Evolutionary conservation across 768 basidiomycete genomes (phyloP).

Genomic region (Pleurotus cornucopiae): DNA sequence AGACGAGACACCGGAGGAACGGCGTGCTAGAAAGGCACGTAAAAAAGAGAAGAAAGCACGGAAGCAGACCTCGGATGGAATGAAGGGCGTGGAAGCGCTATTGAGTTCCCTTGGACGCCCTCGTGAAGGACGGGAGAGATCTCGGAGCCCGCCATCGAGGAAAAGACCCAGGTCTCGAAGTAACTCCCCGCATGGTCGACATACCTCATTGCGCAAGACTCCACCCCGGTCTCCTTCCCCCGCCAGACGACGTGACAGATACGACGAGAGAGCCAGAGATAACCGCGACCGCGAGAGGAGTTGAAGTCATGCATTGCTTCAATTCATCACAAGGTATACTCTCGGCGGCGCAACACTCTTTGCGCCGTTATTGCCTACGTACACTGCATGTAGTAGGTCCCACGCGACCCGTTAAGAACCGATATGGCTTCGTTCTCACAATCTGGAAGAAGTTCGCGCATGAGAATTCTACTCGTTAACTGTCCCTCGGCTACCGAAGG

Average conservation of each 20-base stretch:
- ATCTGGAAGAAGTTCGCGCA: neutral
- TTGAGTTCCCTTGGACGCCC: slow-evolving; percentile 45
- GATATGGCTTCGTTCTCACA: neutral
- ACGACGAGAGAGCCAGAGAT: neutral
- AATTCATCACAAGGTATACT: neutral
- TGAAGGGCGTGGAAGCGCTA: slow-evolving; percentile 66
- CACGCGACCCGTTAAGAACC: neutral
- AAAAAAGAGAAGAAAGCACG: slow-evolving; percentile 66
- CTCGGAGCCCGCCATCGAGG: slow-evolving; percentile 20
- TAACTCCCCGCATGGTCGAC: slow-evolving; percentile 8
- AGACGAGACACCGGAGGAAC: slow-evolving; percentile 78
- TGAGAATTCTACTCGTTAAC: neutral
- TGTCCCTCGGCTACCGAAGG: too few species aligned
- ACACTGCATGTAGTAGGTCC: neutral
- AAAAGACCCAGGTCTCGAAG: slow-evolving; percentile 14
- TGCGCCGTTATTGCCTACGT: neutral
- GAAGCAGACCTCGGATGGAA: slow-evolving; percentile 57
- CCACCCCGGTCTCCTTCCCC: neutral
- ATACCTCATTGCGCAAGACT: neutral
- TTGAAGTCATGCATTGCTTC: neutral
- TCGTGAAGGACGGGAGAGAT: slow-evolving; percentile 15
- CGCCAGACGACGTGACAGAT: neutral
- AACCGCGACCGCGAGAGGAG: neutral
- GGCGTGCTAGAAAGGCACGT: slow-evolving; percentile 66
- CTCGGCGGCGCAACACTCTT: neutral